Percentiles rank a stretch among this genome's conserved stretches.
These are phyloP conservation scores for Phytopythium delawarense DNA, from an alignment of 352 stramenopile species.

Conservation along the genomic window DNA sequence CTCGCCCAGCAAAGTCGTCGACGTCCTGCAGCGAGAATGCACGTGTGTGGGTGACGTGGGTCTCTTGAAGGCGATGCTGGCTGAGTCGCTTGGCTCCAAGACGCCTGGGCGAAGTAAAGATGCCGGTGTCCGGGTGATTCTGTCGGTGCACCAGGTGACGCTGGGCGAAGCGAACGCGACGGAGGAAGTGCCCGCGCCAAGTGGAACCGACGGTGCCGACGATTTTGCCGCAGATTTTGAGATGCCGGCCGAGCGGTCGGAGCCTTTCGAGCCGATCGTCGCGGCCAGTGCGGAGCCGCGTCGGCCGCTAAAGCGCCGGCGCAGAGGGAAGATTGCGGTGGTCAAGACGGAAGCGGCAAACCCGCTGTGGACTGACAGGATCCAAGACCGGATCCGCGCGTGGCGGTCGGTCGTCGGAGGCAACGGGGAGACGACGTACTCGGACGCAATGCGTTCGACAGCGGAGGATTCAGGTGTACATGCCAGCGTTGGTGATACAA, in stretches of 20 bases:
- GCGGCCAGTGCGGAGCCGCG: not conserved
- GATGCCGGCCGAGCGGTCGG: not conserved
- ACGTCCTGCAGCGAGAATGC: not conserved
- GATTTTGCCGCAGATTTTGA: not conserved
- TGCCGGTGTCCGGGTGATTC: not conserved
- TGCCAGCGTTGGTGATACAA: too few relatives aligned
- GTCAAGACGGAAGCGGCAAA: not conserved
- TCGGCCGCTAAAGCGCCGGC: not conserved
- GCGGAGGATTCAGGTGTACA: not conserved
- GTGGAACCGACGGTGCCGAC: not conserved
- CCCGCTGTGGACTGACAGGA: not conserved
- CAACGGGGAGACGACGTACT: not conserved
- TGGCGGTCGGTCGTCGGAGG: not conserved
- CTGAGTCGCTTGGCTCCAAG: not conserved
- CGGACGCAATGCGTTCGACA: not conserved
- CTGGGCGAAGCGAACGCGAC: not conserved
- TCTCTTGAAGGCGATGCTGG: not conserved
- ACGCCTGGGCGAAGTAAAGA: too few relatives aligned
- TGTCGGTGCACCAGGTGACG: constrained; percentile 1
- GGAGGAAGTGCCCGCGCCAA: not conserved
- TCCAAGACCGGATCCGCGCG: not conserved
- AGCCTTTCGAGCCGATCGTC: not conserved
- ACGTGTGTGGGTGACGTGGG: not conserved
- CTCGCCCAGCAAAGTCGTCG: not conserved
- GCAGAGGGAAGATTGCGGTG: not conserved